Percentiles rank a stretch among this genome's conserved stretches.
Conservation (phyloP, 495 filamentous ascomycete species). For the Xylaria grammica region DNA sequence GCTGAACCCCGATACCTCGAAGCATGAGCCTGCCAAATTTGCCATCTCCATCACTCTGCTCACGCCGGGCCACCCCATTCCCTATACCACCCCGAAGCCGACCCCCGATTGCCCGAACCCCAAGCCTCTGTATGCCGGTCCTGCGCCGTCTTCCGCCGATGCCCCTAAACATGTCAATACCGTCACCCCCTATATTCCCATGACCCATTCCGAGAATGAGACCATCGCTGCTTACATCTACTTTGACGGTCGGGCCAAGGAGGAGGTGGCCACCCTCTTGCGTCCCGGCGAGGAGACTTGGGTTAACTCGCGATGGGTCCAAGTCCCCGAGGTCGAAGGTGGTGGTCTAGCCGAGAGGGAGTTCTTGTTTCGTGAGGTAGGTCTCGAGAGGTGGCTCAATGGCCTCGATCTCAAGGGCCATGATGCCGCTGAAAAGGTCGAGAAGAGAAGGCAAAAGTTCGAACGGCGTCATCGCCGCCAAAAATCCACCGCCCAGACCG, state of each 20-base stretch:
- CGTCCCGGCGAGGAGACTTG: constrained; percentile 96
- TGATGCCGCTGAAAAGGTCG: constrained; percentile 82
- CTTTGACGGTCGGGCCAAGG: constrained; percentile 93
- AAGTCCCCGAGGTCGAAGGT: constrained; percentile 86
- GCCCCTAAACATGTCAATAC: constrained; percentile 55
- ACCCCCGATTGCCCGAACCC: constrained; percentile 74
- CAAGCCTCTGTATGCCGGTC: constrained; percentile 77
- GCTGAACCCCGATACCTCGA: constrained; percentile 68
- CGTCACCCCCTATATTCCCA: constrained; percentile 84
- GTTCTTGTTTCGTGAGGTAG: constrained; percentile 97
- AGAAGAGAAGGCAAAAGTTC: constrained; percentile 82
- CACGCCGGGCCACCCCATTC: constrained; percentile 84
- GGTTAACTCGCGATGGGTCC: constrained; percentile 98
- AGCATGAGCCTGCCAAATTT: constrained; percentile 90
- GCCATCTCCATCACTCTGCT: constrained; percentile 95
- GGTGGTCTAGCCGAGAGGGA: constrained; percentile 95
- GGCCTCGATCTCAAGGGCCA: constrained; percentile 90
- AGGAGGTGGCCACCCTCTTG: constrained; percentile 94
- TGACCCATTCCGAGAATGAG: constrained; percentile 89
- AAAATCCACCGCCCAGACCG: constrained; percentile 54
- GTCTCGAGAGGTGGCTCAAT: constrained; percentile 93
- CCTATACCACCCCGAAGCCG: constrained; percentile 83
- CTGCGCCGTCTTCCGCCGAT: constrained; percentile 57
- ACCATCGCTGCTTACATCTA: constrained; percentile 99
- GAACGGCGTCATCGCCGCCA: constrained; percentile 81